phyloP scores from a whole-genome alignment of 768 basidiomycete genomes.

The Boletellus ananiceps region DNA sequence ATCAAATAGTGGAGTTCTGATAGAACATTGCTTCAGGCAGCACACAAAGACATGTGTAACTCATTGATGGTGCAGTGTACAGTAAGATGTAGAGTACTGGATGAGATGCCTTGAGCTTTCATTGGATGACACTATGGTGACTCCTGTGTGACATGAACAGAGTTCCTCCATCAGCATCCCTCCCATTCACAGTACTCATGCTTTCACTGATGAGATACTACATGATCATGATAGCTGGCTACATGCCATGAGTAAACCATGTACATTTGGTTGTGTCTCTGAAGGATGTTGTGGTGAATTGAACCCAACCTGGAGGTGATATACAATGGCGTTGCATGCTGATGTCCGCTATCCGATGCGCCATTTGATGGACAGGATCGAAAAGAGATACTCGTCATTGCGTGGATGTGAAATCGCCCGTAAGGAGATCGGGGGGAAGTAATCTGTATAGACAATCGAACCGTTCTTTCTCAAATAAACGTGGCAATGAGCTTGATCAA shows the following conservation, averaged over 20 bases:
- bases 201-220: constrained; percentile 37
- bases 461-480: too few relatives aligned
- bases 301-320: too few relatives aligned
- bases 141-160: constrained; percentile 36
- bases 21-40: background rate
- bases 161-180: constrained; percentile 44
- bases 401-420: constrained; percentile 25
- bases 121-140: constrained; percentile 33
- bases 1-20: too few relatives aligned
- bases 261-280: background rate
- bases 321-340: too few relatives aligned
- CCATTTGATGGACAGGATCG: too few relatives aligned
- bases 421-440: too few relatives aligned
- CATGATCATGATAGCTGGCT: constrained; percentile 36
- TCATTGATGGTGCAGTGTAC: background rate
- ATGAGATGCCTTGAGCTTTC: background rate
- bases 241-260: constrained; percentile 14
- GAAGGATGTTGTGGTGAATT: constrained; percentile 25
- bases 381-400: constrained; percentile 25
- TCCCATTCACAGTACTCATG: constrained; percentile 32
- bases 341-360: too few relatives aligned
- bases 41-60: background rate
- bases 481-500: too few relatives aligned
- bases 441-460: too few relatives aligned
- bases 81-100: background rate